A percentile compares a stretch with the other conserved stretches of the same genome.
Conservation (phyloP, 176 grass and related monocot species). For the Oryza coarctata region DNA sequence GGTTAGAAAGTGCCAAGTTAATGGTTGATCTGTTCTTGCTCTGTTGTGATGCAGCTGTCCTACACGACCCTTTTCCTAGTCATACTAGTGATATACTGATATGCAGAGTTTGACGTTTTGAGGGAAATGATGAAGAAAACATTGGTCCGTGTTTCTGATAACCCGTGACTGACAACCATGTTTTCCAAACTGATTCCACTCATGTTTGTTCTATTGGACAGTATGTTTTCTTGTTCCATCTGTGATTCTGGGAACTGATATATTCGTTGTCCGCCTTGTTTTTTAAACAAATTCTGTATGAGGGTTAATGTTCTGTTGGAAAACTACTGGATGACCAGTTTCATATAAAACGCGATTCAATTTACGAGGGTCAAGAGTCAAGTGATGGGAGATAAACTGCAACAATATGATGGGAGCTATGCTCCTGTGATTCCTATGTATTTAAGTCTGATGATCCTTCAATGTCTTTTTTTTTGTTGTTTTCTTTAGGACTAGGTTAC, state of each 20-base stretch:
- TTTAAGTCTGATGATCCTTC: background rate
- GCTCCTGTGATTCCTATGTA: background rate
- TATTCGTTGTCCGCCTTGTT: background rate
- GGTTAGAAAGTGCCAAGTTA: too few relatives aligned
- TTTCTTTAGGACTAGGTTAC: background rate
- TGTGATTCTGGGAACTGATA: background rate
- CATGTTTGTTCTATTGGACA: background rate
- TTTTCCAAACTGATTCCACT: background rate
- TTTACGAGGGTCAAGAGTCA: background rate
- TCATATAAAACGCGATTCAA: background rate
- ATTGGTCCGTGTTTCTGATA: slow-evolving; percentile 35
- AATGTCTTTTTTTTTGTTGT: background rate
- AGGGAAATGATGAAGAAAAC: slow-evolving; percentile 20
- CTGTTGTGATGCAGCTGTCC: background rate
- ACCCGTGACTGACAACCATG: slow-evolving; percentile 2
- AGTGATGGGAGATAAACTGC: background rate
- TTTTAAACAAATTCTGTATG: background rate
- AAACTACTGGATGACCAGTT: too few relatives aligned
- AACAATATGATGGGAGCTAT: background rate
- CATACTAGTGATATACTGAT: too few relatives aligned
- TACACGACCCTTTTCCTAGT: background rate
- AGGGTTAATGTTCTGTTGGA: too few relatives aligned
- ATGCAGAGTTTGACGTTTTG: background rate
- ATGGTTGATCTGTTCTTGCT: background rate
- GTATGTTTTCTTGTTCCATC: background rate